Base-by-base conservation (phyloP, 768 basidiomycete genomes). In the Pisolithus tinctorius region DNA sequence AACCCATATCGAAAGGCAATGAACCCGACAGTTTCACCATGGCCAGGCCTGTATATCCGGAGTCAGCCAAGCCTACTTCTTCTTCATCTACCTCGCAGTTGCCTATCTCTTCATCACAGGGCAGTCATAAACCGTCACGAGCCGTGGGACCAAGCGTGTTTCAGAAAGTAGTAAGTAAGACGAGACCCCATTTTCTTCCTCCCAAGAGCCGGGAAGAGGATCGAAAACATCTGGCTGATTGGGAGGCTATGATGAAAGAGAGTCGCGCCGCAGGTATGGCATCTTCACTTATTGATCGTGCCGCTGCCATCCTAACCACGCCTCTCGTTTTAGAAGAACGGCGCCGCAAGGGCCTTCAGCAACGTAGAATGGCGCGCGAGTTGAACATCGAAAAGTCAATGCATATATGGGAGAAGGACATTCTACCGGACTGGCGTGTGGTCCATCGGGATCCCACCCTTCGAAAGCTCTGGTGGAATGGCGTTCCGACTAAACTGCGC, bases 191-290 rank as follows among this genome's bases (percentile, higher is more conserved):
- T 4, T 85, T 84, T 63, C 72, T 94, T n/a, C 93, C 92, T 26
- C 92, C 92, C 5, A 94, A 95, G 63, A 71, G 68, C 45, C 78
- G 77, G 27, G 63, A 78, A 52, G 92, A 95, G 67, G 92, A 94
- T 61, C 67, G 74, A 45, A 93, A 85, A 58, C 93, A 95, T 68
- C 73, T 91, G 63, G 80, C 83, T 4, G 86, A 87, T 62, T 93
- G 92, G 86, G 80, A 90, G 61, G 68, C 75, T 31, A 95, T 95
- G 90, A 90, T 93, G 85, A 83, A 81, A 55, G 81, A 74, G 42
- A 91, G 88, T 69, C 82, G 86, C 48, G 66, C 69, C 16, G 79
- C 84, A 57, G 89, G 91, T 91, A 30, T 11, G 53, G 63, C 77
- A 20, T 69, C 9, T 9, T 13, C 49, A 29, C 37, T 56, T 34